Conservation (phyloP, 1,284 basidiomycete genomes). For the Flammula alnicola region DNA sequence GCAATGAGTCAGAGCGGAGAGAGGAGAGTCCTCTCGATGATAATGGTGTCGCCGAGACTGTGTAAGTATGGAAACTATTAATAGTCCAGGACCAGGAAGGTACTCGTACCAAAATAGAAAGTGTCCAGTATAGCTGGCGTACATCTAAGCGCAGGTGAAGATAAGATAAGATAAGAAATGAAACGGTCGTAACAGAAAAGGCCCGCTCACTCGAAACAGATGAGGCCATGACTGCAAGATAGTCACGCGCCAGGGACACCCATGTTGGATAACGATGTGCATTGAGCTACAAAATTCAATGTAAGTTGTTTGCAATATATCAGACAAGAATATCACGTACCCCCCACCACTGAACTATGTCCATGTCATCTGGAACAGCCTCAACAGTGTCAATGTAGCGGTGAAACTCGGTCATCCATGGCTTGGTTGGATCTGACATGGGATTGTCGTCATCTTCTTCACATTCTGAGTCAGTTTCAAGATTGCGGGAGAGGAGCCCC, state of each 20-base stretch:
- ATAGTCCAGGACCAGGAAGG: too few relatives aligned
- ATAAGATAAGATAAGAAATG: too few relatives aligned
- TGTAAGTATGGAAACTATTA: too few relatives aligned
- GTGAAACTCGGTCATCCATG: neutral
- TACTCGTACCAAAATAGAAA: too few relatives aligned
- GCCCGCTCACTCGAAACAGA: constrained; percentile 41
- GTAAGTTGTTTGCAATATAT: neutral
- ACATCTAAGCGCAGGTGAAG: too few relatives aligned
- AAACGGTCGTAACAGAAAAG: too few relatives aligned
- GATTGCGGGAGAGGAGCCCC: neutral
- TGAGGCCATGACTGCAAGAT: constrained; percentile 42
- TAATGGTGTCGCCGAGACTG: too few relatives aligned
- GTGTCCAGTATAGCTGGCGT: too few relatives aligned
- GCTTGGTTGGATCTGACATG: neutral
- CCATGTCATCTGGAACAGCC: constrained; percentile 19
- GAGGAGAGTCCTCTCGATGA: too few relatives aligned
- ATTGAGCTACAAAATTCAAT: constrained; percentile 9
- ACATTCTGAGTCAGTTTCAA: neutral
- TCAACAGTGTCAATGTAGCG: neutral
- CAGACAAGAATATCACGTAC: constrained; percentile 24
- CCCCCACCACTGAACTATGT: constrained; percentile 36
- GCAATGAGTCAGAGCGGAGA: too few relatives aligned
- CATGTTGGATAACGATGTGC: constrained; percentile 24
- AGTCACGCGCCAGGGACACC: constrained; percentile 37
- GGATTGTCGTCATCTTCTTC: neutral